Base-by-base conservation (phyloP, 1,284 basidiomycete species). In the Melanopsichium pennsylvanicum region DNA sequence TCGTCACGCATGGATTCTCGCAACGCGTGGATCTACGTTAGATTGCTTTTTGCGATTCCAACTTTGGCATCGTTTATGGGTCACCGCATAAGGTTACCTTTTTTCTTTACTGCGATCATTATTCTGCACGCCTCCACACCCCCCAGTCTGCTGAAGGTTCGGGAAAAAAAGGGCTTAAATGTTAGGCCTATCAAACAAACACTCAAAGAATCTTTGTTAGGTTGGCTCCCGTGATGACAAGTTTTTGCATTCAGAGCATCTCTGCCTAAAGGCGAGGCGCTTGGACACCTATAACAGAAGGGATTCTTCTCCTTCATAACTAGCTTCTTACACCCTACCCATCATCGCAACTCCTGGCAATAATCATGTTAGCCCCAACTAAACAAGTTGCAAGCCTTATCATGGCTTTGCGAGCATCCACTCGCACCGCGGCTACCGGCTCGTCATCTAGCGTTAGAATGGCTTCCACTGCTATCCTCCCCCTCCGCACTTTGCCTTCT, bases 201-300 rank as follows among this genome's bases (percentile, higher is more conserved):
- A 32, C 10, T 34, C n/a, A n/a, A n/a, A n/a, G n/a, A n/a, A n/a
- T n/a, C n/a, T n/a, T n/a, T n/a, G n/a, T n/a, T n/a, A n/a, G n/a
- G 31, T 13, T 19, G 19, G 31, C 33, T 4, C 12, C 19, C 26
- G 19, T 44, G 40, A 56, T 40, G 55, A 49, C 55, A 49, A 36
- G 38, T 57, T 57, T 57, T 50, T 55, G 51, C 51, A 55, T 41
- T n/a, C n/a, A n/a, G n/a, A n/a, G n/a, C n/a, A n/a, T n/a, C n/a
- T n/a, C n/a, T n/a, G 47, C 22, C 11, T 18, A 22, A 19, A 19
- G 34, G 36, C 26, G n/a, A n/a, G n/a, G n/a, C 32, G 52, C 52
- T 46, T 55, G 31, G 51, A 47, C 51, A 34, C 21, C 15, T 22
- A 18, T 37, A 33, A n/a, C n/a, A n/a, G n/a, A n/a, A n/a, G n/a